phyloP scores from a whole-genome alignment of 768 basidiomycete species.

The Mycena maculata region DNA sequence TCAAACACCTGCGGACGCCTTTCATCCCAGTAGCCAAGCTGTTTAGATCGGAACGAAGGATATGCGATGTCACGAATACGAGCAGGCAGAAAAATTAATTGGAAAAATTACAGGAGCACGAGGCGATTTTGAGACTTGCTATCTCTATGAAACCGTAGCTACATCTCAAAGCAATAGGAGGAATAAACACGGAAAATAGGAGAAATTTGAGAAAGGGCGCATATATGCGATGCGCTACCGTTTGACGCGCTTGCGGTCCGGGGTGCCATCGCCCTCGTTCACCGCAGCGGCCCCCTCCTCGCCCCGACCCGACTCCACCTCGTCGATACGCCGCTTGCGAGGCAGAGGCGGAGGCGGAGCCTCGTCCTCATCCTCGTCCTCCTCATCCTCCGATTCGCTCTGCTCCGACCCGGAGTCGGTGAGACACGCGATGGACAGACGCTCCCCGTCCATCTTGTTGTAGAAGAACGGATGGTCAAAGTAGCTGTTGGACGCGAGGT shows the following conservation, averaged over 20 bases:
- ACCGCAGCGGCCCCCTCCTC: neutral
- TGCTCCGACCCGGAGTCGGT: neutral
- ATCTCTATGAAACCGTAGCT: no score
- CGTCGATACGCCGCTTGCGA: slow-evolving; percentile 6
- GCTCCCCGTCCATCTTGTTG: neutral
- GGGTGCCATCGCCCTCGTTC: neutral
- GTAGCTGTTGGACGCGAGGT: neutral
- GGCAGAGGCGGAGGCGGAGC: neutral
- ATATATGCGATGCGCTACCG: neutral
- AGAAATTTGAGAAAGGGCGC: neutral
- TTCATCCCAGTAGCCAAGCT: no score
- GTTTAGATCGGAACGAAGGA: no score
- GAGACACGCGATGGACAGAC: neutral
- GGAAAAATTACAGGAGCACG: no score
- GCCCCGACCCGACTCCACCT: neutral
- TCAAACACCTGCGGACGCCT: no score
- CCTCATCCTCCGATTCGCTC: neutral
- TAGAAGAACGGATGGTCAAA: neutral
- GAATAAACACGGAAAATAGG: no score
- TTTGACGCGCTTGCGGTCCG: slow-evolving; percentile 11
- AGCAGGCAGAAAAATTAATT: no score
- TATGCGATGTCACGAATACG: no score
- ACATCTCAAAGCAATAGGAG: no score
- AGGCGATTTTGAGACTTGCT: no score
- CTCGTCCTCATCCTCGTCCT: neutral